phyloP scores from a whole-genome alignment of 306 rosid genomes.

The Trifolium pratense region DNA sequence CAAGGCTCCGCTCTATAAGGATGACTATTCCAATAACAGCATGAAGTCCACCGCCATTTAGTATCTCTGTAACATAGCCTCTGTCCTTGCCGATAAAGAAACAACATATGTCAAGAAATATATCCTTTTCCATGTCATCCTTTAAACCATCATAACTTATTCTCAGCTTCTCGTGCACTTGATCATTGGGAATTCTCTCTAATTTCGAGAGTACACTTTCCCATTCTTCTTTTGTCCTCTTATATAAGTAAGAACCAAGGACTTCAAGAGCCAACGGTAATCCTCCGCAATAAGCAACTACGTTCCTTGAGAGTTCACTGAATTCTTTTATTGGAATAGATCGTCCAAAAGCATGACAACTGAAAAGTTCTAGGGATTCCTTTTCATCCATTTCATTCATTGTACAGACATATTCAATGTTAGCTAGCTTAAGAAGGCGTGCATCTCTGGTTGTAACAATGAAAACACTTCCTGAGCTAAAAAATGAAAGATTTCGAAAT shows the following conservation, averaged over 20 bases:
- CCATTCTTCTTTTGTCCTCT: constrained; percentile 9
- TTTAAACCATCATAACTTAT: constrained; percentile 9
- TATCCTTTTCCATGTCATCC: not conserved
- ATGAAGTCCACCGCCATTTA: not conserved
- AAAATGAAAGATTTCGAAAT: not conserved
- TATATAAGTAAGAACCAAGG: not conserved
- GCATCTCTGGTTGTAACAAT: not conserved
- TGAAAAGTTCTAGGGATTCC: not conserved
- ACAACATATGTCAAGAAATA: too few species aligned
- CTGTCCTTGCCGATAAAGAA: not conserved
- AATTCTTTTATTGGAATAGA: not conserved
- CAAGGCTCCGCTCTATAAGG: not conserved
- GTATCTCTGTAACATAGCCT: not conserved
- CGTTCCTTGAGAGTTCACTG: not conserved
- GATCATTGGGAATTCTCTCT: constrained; percentile 9
- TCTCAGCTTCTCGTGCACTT: constrained; percentile 20
- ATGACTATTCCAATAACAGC: not conserved
- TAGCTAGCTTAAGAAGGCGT: not conserved
- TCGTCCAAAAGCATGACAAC: constrained; percentile 9
- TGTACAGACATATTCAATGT: not conserved
- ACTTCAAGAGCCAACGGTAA: constrained; percentile 19
- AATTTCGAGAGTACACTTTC: not conserved
- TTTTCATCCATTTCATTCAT: not conserved
- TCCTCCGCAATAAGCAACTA: constrained; percentile 20
- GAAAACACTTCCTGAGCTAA: constrained; percentile 35